phyloP scores from a whole-genome alignment of 768 basidiomycete genomes.

The Coprinopsis strossmayeri region DNA sequence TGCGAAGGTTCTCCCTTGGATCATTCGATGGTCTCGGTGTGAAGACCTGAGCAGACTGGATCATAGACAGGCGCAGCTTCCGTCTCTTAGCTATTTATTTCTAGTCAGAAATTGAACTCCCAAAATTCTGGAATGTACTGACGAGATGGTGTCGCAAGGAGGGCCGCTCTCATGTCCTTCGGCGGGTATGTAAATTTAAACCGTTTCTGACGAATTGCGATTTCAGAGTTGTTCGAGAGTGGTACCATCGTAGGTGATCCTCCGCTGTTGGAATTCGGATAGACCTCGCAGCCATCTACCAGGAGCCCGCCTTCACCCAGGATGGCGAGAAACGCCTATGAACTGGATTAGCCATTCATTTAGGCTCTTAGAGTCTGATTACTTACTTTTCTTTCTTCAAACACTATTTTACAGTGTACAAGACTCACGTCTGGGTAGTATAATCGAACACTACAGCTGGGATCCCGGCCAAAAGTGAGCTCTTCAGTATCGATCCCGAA shows the following conservation, averaged over 20 bases:
- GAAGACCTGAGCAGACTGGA: conserved; percentile 68
- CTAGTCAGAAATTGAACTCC: neutral
- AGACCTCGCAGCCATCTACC: conserved; percentile 59
- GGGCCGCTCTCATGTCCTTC: conserved; percentile 53
- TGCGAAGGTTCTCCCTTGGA: conserved; percentile 55
- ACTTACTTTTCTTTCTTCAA: conserved; percentile 58
- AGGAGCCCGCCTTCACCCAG: conserved; percentile 49
- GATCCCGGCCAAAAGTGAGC: conserved; percentile 65
- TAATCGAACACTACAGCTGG: conserved; percentile 56
- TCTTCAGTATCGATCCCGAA: conserved; percentile 68
- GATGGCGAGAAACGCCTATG: conserved; percentile 62
- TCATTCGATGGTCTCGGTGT: conserved; percentile 55
- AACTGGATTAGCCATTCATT: neutral
- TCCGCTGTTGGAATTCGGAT: conserved; percentile 30
- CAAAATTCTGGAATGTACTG: conserved; percentile 16
- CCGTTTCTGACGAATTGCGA: conserved; percentile 62
- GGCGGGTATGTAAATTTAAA: conserved; percentile 75
- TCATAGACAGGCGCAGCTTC: conserved; percentile 67
- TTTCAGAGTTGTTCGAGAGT: conserved; percentile 55
- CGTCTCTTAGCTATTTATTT: conserved; percentile 27
- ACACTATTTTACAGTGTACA: conserved; percentile 62
- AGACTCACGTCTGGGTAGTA: conserved; percentile 61
- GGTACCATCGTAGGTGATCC: conserved; percentile 48
- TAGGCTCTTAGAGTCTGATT: neutral
- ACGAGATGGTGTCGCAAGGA: conserved; percentile 46